Conservation (phyloP, 192 early-diverging fungal genomes). For the Backusella tarrabulga region DNA sequence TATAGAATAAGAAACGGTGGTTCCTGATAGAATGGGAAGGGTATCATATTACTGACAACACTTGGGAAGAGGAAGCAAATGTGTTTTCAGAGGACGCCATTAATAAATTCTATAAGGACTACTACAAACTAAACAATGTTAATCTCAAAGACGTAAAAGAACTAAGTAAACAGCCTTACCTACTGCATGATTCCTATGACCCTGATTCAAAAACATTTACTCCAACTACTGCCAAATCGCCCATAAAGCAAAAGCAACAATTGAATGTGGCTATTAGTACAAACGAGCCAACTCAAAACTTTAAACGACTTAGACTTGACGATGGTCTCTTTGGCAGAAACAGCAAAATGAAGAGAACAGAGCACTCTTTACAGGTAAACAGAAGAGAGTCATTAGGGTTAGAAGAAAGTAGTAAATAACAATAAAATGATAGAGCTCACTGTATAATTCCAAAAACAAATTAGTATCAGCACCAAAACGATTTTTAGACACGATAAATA, state of each 20-base stretch:
- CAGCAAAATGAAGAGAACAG: neutral
- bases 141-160: neutral
- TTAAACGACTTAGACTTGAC: neutral
- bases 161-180: neutral
- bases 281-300: neutral
- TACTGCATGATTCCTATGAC: neutral
- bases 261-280: neutral
- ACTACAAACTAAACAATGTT: neutral
- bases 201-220: neutral
- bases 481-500: neutral
- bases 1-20: neutral
- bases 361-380: neutral
- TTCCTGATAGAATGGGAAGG: slow-evolving; percentile 1
- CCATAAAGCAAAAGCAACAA: neutral
- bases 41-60: neutral
- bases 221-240: neutral
- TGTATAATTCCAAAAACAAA: neutral
- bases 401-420: no score
- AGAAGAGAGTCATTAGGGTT: neutral
- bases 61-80: neutral
- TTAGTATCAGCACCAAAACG: neutral
- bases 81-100: neutral
- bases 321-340: neutral
- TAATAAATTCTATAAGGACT: neutral
- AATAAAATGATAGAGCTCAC: neutral